Evolutionary conservation across 140 eudicot genomes (phyloP).

Genomic region (Anethum foeniculum): DNA sequence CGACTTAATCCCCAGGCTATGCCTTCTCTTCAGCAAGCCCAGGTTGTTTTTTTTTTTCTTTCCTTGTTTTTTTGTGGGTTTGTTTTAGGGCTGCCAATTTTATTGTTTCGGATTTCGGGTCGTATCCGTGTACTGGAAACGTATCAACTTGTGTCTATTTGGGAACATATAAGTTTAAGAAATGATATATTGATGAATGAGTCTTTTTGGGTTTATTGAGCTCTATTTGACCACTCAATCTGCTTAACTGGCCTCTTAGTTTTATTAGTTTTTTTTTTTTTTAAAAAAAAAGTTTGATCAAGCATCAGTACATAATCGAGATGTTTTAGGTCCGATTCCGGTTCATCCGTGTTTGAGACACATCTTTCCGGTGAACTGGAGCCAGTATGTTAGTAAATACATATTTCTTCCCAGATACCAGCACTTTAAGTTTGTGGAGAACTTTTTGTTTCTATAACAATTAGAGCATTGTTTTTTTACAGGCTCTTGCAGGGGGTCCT

Average conservation of each 20-base stretch:
- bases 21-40: constrained; percentile 74
- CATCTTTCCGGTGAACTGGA: neutral
- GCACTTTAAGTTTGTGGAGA: neutral
- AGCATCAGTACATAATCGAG: neutral
- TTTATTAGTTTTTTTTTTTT: neutral
- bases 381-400: neutral
- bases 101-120: neutral
- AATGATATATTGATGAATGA: neutral
- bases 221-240: neutral
- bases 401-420: neutral
- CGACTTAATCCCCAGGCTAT: constrained; percentile 8
- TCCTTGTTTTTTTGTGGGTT: no score
- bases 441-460: neutral
- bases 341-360: neutral
- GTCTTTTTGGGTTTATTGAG: neutral
- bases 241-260: neutral
- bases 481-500: constrained; percentile 97
- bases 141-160: neutral
- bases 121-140: neutral
- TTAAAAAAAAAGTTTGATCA: neutral
- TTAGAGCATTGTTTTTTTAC: constrained; percentile 12
- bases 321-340: neutral
- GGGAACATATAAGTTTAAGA: neutral
- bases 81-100: neutral
- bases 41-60: constrained; percentile 26